Evolutionary conservation across 2,329 filamentous ascomycete genomes (phyloP).

Genomic region (Alternaria sp.): DNA sequence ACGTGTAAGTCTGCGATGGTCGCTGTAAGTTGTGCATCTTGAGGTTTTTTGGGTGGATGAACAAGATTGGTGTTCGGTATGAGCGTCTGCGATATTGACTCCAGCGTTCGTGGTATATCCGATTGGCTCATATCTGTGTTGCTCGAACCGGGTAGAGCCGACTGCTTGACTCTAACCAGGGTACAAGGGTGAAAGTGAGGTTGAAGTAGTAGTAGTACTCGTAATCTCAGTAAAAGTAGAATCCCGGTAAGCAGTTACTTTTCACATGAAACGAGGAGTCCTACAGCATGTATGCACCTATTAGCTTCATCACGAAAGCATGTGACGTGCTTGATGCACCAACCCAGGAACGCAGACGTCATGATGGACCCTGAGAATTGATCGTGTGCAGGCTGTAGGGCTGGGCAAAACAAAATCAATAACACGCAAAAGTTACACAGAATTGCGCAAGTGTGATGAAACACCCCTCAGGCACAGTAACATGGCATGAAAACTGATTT

Average conservation of each 20-base stretch:
- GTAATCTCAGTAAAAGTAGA: background rate
- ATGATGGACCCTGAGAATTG: conserved; percentile 27
- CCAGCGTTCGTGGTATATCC: conserved; percentile 13
- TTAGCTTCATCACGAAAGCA: conserved; percentile 5
- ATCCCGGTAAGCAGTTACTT: background rate
- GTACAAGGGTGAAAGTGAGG: background rate
- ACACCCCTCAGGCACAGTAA: background rate
- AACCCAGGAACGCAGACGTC: conserved; percentile 26
- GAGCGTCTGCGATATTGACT: conserved; percentile 18
- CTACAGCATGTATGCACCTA: background rate
- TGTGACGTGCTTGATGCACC: conserved; percentile 14
- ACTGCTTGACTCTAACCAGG: background rate
- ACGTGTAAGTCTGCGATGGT: conserved; percentile 43
- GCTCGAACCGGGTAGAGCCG: background rate
- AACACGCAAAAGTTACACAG: background rate
- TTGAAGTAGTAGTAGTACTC: background rate
- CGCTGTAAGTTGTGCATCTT: conserved; percentile 22
- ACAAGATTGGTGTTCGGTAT: conserved; percentile 21
- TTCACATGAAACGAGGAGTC: background rate
- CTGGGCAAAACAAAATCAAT: background rate
- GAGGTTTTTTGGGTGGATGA: conserved; percentile 23
- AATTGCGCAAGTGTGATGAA: background rate
- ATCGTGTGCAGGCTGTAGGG: background rate
- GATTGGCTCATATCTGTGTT: background rate
- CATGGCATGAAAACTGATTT: background rate